A percentile compares a stretch with the other conserved stretches of the same genome.
Conservation (phyloP, 75 land plant species). For the Selaginella tamariscina region DNA sequence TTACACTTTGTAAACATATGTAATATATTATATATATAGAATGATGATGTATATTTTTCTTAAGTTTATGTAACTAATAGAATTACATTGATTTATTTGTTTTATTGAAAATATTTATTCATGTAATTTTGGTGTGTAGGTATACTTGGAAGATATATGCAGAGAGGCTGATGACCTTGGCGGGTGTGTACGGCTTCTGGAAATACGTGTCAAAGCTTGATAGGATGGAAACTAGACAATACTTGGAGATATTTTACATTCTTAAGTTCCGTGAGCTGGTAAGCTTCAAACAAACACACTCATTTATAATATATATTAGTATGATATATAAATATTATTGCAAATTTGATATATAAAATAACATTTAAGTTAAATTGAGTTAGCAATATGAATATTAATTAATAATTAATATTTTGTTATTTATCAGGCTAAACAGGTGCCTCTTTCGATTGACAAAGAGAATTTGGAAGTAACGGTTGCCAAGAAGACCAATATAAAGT, state of each 20-base stretch:
- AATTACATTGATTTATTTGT: not conserved
- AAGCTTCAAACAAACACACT: too few relatives aligned
- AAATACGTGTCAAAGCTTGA: conserved; percentile 46
- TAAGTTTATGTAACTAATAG: not conserved
- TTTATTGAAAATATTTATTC: not conserved
- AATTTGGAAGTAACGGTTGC: not conserved
- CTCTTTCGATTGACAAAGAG: not conserved
- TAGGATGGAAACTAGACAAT: conserved; percentile 35
- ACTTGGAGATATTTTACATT: conserved; percentile 57
- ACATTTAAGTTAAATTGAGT: not conserved
- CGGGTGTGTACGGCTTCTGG: conserved; percentile 56
- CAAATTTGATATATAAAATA: not conserved
- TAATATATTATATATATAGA: not conserved
- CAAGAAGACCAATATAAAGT: not conserved
- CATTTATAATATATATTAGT: too few relatives aligned
- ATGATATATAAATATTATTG: too few relatives aligned
- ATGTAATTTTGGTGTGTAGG: conserved; percentile 15
- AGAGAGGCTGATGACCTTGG: conserved; percentile 39
- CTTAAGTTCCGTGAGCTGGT: conserved; percentile 43
- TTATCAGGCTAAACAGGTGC: not conserved
- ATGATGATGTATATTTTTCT: not conserved
- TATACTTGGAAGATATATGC: conserved; percentile 59
- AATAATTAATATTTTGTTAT: not conserved
- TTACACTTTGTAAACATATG: too few relatives aligned
- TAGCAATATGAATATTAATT: not conserved